These are phyloP conservation scores for Hyaloscypha variabilis DNA, from an alignment of 495 filamentous ascomycete genomes.

Conservation along the genomic window DNA sequence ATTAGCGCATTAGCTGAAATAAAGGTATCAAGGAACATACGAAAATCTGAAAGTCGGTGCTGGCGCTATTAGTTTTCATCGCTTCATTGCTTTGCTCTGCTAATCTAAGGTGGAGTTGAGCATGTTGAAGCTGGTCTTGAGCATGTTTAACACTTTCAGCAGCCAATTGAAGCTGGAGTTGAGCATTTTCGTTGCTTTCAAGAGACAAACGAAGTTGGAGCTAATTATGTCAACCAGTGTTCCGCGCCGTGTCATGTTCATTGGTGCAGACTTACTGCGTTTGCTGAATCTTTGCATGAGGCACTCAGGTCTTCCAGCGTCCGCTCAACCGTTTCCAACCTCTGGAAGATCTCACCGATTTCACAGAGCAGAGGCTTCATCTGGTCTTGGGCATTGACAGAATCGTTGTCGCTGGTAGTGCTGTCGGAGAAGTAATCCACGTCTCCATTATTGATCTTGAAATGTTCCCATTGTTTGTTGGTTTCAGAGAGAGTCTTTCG, in stretches of 20 bases:
- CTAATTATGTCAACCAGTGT: not conserved
- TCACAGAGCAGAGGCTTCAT: not conserved
- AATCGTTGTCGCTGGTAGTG: not conserved
- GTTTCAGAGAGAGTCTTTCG: not conserved
- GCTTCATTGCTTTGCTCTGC: not conserved
- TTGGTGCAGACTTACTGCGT: not conserved
- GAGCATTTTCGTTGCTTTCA: constrained; percentile 9
- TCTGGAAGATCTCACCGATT: constrained; percentile 5
- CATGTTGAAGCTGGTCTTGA: too few relatives aligned
- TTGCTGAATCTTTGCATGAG: not conserved
- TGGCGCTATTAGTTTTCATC: not conserved
- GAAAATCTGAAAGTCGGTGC: not conserved
- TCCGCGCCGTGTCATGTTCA: too few relatives aligned
- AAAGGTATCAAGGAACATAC: not conserved
- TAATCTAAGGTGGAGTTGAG: constrained; percentile 7
- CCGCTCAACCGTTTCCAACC: not conserved
- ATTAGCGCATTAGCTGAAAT: not conserved
- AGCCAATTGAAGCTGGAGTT: too few relatives aligned
- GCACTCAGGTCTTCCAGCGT: not conserved
- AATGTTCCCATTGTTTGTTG: not conserved
- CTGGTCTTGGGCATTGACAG: not conserved
- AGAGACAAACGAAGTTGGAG: constrained; percentile 12
- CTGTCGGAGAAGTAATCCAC: constrained; percentile 12
- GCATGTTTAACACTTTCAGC: too few relatives aligned
- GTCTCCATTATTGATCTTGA: not conserved